These are phyloP conservation scores for Naegleria gruberi DNA, from an alignment of 208 protist genomes.

Conservation along the genomic window DNA sequence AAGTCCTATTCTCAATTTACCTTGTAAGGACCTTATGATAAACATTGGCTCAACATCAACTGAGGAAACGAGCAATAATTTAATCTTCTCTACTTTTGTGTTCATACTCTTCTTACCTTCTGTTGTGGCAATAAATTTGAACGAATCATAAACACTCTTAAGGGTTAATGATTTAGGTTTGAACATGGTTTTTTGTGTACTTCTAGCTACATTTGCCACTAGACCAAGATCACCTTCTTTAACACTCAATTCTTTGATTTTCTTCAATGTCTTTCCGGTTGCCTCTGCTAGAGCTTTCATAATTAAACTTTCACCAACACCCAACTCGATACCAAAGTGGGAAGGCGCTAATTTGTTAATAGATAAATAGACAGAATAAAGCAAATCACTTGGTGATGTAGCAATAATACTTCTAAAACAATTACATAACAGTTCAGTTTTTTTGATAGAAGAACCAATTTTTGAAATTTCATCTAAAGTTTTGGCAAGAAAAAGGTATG, in stretches of 20 bases:
- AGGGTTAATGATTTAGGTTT: constrained; percentile 78
- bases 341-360: constrained; percentile 87
- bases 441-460: constrained; percentile 57
- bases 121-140: constrained; percentile 78
- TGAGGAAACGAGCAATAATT: constrained; percentile 73
- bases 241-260: constrained; percentile 70
- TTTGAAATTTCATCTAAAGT: constrained; percentile 37
- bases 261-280: constrained; percentile 74
- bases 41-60: constrained; percentile 81
- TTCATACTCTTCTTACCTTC: constrained; percentile 63
- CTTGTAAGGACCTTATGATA: constrained; percentile 88
- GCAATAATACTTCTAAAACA: constrained; percentile 70
- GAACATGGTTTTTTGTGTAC: constrained; percentile 73
- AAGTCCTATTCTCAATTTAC: constrained; percentile 94
- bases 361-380: constrained; percentile 78
- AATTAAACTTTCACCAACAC: constrained; percentile 90
- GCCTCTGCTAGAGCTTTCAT: constrained; percentile 85
- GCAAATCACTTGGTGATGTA: constrained; percentile 68
- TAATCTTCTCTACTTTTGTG: constrained; percentile 82
- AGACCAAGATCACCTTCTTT: constrained; percentile 86
- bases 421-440: constrained; percentile 65
- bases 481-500: constrained; percentile 36
- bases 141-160: constrained; percentile 65
- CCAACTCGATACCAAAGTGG: constrained; percentile 91
- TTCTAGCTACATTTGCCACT: constrained; percentile 75